Evolutionary conservation across 331 rosid species (phyloP).

Genomic region (Spiraea crenata): DNA sequence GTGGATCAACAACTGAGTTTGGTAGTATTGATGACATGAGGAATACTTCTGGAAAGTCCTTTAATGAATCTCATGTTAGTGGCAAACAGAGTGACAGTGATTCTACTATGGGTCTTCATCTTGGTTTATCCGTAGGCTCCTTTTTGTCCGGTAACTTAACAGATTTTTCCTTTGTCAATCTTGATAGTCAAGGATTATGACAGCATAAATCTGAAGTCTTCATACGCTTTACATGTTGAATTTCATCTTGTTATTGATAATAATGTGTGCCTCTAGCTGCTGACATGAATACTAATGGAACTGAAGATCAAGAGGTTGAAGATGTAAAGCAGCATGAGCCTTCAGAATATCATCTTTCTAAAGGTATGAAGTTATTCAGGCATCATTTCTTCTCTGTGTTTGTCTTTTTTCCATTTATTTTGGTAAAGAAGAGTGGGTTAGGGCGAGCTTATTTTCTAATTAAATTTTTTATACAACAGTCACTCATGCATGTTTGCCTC

Average conservation of each 20-base stretch:
- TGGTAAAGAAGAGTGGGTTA: background rate
- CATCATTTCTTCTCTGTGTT: constrained; percentile 16
- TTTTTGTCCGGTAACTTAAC: constrained; percentile 56
- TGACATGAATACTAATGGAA: constrained; percentile 33
- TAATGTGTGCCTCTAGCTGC: constrained; percentile 42
- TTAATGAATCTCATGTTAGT: constrained; percentile 36
- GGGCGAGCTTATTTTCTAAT: background rate
- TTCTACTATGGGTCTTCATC: constrained; percentile 60
- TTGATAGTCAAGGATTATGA: constrained; percentile 22
- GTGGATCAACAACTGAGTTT: constrained; percentile 38
- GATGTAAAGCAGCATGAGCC: constrained; percentile 32
- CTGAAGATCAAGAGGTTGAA: constrained; percentile 40
- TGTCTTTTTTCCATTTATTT: background rate
- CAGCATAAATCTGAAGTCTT: background rate
- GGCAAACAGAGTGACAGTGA: constrained; percentile 42
- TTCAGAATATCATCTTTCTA: constrained; percentile 33
- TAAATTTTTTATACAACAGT: constrained; percentile 1
- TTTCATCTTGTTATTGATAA: constrained; percentile 26
- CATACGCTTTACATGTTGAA: constrained; percentile 1
- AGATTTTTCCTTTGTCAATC: background rate
- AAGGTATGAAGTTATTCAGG: constrained; percentile 44
- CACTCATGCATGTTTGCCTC: constrained; percentile 19
- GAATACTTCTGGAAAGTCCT: constrained; percentile 20
- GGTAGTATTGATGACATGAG: constrained; percentile 35
- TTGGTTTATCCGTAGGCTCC: constrained; percentile 68